Conservation (phyloP, 306 rosid genomes). For the Trichosanthes cucumerina region DNA sequence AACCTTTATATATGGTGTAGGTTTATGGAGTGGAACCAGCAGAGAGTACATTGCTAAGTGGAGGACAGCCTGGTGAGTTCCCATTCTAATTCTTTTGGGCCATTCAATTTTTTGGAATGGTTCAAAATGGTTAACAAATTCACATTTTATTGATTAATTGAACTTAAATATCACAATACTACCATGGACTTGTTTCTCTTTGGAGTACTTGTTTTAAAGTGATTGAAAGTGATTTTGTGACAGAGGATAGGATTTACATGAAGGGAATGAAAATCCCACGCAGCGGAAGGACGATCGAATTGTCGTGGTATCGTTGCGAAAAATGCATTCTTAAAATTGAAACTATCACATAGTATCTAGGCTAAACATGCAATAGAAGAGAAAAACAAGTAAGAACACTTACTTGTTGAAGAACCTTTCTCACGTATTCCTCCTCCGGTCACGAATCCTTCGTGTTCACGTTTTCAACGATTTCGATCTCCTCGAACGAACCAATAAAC, state of each 20-base stretch:
- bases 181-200: not conserved
- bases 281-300: too few species aligned
- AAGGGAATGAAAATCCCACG: too few species aligned
- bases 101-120: not conserved
- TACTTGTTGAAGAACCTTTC: too few species aligned
- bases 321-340: too few species aligned
- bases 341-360: too few species aligned
- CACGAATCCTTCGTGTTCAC: too few species aligned
- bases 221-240: not conserved
- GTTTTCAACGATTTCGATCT: too few species aligned
- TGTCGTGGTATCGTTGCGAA: too few species aligned
- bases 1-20: constrained; percentile 12
- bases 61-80: constrained; percentile 61
- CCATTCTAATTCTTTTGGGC: not conserved
- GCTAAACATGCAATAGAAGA: too few species aligned
- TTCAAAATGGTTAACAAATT: not conserved
- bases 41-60: constrained; percentile 63
- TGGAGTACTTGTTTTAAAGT: not conserved
- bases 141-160: not conserved
- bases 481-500: too few species aligned
- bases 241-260: not conserved
- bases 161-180: not conserved
- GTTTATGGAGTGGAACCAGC: constrained; percentile 65
- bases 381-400: too few species aligned
- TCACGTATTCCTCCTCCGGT: too few species aligned